Evolutionary conservation across 768 basidiomycete genomes (phyloP), one percentile per base, ranked within the genome.

Genomic region (Kwoniella mangroviensis): DNA sequence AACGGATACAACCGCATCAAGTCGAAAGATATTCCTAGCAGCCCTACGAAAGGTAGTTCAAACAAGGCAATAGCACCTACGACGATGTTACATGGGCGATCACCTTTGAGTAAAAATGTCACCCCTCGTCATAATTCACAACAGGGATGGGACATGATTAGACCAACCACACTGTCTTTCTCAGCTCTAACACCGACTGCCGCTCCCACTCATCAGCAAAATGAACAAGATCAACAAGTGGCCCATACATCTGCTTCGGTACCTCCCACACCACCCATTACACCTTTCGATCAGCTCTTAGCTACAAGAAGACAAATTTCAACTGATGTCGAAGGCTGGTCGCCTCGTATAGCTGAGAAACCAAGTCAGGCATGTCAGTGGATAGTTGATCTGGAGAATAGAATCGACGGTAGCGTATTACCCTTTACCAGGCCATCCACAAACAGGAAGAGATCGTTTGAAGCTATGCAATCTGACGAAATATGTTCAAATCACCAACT

Each of bases 1-100:
- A 87, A 94, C 80, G 86, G 88, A 1, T 93, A 92, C 82, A 69
- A 82, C 6, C 62, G 45, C 3, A 22, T 52, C 1, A 34, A 9
- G 19, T 34, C 54, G 15, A 15, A 6, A 9, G 26, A 52, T 21
- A 45, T 45, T 28, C 53, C 67, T 4, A 64, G 61, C 1, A 68
- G 43, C 41, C 65, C 54, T 28, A 63, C 65, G 2, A 67, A 71
- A 22, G 21, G 41, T 0, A 19, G 3, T n/a, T 3, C 45, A 13
- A 24, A 3, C 0, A 26, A 57, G 2, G 13, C n/a, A 15, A 17
- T 4, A 21, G 2, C 40, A n/a, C 17, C 21, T 3, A 17, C 52
- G 5, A n/a, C 49, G 34, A 21, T 51, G 10, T 26, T 64, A 12
- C 65, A 66, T 40, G 65, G 65, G 15, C 10, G 24, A 34, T 66